A percentile compares a stretch with the other conserved stretches of the same genome.
These are phyloP conservation scores for Nakazawaea ishiwadae DNA, from an alignment of 805 yeast species.

Conservation along the genomic window DNA sequence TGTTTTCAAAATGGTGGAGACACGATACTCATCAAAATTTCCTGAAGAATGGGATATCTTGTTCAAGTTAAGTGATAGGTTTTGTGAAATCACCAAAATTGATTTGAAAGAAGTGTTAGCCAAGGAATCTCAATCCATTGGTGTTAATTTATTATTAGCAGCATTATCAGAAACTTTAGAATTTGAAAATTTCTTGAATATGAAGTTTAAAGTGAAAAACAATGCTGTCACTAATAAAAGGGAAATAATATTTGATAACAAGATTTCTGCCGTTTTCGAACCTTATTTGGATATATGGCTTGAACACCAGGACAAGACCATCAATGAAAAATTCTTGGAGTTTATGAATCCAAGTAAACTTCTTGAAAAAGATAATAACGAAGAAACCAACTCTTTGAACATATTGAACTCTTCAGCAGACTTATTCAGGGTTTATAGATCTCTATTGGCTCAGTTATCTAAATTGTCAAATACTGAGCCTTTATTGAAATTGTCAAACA, in stretches of 20 bases:
- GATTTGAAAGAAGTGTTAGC: constrained; percentile 55
- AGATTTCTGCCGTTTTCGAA: constrained; percentile 67
- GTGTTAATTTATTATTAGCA: constrained; percentile 61
- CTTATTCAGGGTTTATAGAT: constrained; percentile 72
- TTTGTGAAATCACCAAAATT: constrained; percentile 63
- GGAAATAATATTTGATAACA: constrained; percentile 29
- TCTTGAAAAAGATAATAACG: constrained; percentile 30
- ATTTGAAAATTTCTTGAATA: constrained; percentile 71
- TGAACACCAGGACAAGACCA: constrained; percentile 66
- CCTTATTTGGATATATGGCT: constrained; percentile 87
- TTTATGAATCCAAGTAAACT: constrained; percentile 57
- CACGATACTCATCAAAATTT: constrained; percentile 49
- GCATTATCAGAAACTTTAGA: constrained; percentile 76
- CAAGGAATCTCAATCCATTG: constrained; percentile 36
- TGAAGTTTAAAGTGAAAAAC: constrained; percentile 45
- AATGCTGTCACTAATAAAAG: constrained; percentile 19
- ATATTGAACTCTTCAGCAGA: constrained; percentile 88
- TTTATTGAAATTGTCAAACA: constrained; percentile 44
- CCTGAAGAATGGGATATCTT: constrained; percentile 72
- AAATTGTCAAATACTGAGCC: constrained; percentile 49
- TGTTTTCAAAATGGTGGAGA: constrained; percentile 54
- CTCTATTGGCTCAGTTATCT: constrained; percentile 64
- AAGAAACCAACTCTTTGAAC: constrained; percentile 47
- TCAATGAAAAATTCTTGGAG: constrained; percentile 59
- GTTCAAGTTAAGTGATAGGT: constrained; percentile 50